Percentiles rank a stretch among this genome's conserved stretches.
Conservation (phyloP, 1,284 basidiomycete genomes). For the Ustilago hordei region DNA sequence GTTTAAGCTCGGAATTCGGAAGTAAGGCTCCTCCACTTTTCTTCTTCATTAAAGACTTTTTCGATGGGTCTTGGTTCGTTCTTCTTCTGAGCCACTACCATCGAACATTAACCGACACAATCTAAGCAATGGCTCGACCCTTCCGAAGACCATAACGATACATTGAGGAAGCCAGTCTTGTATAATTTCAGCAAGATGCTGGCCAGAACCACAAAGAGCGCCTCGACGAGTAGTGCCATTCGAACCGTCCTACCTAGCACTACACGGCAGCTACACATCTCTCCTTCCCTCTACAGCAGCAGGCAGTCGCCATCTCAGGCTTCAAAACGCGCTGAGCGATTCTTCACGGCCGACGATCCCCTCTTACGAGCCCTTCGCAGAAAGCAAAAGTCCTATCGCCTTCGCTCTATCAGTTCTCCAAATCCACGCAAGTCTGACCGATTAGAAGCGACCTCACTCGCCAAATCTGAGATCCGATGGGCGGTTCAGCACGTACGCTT, state of each 20-base stretch:
- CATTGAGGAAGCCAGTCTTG: background rate
- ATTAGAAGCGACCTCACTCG: conserved; percentile 24
- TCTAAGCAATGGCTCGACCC: background rate
- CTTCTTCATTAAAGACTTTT: background rate
- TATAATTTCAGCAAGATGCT: background rate
- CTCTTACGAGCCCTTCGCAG: conserved; percentile 26
- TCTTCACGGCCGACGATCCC: conserved; percentile 27
- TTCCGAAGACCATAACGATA: background rate
- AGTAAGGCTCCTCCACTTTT: background rate
- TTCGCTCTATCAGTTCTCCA: background rate
- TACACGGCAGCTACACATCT: background rate
- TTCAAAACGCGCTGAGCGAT: background rate
- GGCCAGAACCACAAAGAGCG: background rate
- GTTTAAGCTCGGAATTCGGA: conserved; percentile 17
- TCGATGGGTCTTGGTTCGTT: background rate
- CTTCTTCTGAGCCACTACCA: background rate
- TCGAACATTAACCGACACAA: background rate
- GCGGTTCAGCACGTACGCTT: conserved; percentile 30
- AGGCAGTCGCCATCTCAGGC: background rate
- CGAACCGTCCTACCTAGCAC: background rate
- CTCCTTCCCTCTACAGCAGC: background rate
- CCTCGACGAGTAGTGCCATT: background rate
- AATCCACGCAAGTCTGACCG: conserved; percentile 23
- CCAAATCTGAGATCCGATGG: conserved; percentile 41
- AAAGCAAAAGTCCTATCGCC: conserved; percentile 32